Percentiles rank a stretch among this genome's conserved stretches.
Evolutionary conservation across 2,329 filamentous ascomycete genomes (phyloP).

Genomic region (Trichoderma endophyticum): DNA sequence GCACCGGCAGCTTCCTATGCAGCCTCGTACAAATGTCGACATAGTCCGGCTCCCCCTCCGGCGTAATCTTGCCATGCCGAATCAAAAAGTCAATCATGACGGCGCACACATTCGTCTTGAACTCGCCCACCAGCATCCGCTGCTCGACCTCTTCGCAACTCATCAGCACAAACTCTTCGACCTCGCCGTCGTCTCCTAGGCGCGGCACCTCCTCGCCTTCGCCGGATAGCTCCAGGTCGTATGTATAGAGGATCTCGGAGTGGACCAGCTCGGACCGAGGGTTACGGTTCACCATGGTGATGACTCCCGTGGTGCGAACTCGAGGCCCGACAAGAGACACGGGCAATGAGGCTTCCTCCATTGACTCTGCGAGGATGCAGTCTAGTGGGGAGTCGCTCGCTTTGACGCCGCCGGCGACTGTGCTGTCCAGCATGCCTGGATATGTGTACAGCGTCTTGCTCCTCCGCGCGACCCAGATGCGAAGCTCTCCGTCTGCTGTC

Average conservation of each 20-base stretch:
- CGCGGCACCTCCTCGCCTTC: constrained; percentile 55
- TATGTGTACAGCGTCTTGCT: constrained; percentile 68
- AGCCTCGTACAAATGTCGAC: constrained; percentile 59
- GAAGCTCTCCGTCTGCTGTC: constrained; percentile 42
- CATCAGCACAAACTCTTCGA: constrained; percentile 71
- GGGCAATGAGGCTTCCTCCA: constrained; percentile 62
- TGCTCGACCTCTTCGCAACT: constrained; percentile 56
- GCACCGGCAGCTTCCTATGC: constrained; percentile 43
- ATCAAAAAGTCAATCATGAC: constrained; percentile 81
- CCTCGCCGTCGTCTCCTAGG: constrained; percentile 77
- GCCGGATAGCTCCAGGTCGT: constrained; percentile 65
- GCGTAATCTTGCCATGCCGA: constrained; percentile 68
- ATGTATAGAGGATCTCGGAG: constrained; percentile 59
- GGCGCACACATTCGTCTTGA: constrained; percentile 80
- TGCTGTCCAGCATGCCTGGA: constrained; percentile 72
- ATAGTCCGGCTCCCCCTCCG: constrained; percentile 69
- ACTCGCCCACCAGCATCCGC: constrained; percentile 64
- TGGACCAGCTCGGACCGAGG: constrained; percentile 30
- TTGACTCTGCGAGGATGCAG: constrained; percentile 67
- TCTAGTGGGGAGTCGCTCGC: constrained; percentile 63
- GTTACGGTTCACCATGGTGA: constrained; percentile 36
- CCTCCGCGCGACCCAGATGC: constrained; percentile 70
- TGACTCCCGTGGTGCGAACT: constrained; percentile 30
- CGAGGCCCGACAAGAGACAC: constrained; percentile 26
- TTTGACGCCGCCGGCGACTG: constrained; percentile 73